phyloP scores from a whole-genome alignment of 306 rosid species.

The Gastrolobium bilobum region DNA sequence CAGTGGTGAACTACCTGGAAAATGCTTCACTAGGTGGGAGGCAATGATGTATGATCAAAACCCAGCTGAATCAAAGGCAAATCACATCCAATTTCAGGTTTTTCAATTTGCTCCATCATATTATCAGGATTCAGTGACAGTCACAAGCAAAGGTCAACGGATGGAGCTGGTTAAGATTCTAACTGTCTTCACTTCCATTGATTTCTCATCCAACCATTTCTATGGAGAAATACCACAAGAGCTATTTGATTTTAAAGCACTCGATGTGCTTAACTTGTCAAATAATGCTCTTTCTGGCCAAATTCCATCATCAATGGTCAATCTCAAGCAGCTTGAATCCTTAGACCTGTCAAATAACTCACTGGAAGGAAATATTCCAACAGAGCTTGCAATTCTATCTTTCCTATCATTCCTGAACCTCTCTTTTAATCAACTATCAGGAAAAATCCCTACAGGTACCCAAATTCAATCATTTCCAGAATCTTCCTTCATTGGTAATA shows the following conservation, averaged over 20 bases:
- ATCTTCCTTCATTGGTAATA: constrained; percentile 45
- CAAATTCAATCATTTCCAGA: constrained; percentile 54
- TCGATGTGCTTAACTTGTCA: constrained; percentile 59
- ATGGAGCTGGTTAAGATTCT: constrained; percentile 54
- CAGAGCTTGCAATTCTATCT: constrained; percentile 30
- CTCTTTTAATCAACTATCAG: constrained; percentile 50
- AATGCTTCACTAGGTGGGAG: constrained; percentile 51
- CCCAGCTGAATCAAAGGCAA: not conserved
- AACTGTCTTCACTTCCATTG: constrained; percentile 54
- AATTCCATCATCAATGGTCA: constrained; percentile 56
- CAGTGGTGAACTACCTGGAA: constrained; percentile 48
- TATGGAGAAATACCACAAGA: constrained; percentile 59
- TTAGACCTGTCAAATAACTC: constrained; percentile 61
- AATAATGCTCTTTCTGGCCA: constrained; percentile 56
- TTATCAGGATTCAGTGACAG: constrained; percentile 57
- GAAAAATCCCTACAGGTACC: constrained; percentile 52
- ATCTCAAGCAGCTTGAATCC: constrained; percentile 57
- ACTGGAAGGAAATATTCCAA: constrained; percentile 57
- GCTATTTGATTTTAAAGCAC: constrained; percentile 52
- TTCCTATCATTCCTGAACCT: constrained; percentile 60
- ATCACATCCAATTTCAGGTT: constrained; percentile 30
- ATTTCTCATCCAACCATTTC: constrained; percentile 60
- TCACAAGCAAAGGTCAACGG: constrained; percentile 53
- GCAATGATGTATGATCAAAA: constrained; percentile 54
- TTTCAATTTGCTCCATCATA: not conserved